Percentiles rank a stretch among this genome's conserved stretches.
Conservation (phyloP, 306 rosid species). For the Ormosia semicastrata region DNA sequence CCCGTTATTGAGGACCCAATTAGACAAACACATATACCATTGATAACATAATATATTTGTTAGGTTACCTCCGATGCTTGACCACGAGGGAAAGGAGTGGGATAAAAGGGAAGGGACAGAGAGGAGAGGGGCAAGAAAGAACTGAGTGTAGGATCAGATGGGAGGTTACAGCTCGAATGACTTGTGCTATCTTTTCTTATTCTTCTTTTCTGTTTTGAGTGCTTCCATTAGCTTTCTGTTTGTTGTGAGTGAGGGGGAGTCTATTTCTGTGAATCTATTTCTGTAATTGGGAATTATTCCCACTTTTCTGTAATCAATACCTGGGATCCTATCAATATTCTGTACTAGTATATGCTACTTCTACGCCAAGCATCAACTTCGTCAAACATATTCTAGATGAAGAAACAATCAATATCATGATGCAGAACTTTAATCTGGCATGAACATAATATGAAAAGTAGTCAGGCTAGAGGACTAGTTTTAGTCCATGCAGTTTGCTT, state of each 20-base stretch:
- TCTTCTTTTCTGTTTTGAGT: background rate
- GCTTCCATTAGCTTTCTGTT: background rate
- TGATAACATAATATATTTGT: background rate
- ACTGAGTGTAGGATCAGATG: background rate
- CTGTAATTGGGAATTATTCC: background rate
- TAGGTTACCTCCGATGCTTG: background rate
- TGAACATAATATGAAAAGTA: background rate
- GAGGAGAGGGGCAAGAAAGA: background rate
- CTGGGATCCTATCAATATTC: background rate
- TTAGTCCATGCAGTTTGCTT: background rate
- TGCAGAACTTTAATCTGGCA: background rate
- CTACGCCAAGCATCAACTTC: background rate
- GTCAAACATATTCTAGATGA: background rate
- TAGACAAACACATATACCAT: background rate
- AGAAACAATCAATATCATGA: background rate
- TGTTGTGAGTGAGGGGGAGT: background rate
- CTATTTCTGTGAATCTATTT: background rate
- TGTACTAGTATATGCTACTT: background rate
- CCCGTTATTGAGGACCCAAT: conserved; percentile 21
- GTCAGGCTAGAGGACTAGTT: background rate
- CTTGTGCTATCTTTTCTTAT: background rate
- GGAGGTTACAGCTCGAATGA: background rate
- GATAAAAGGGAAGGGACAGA: background rate
- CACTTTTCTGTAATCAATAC: background rate
- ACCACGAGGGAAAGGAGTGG: background rate